phyloP scores from a whole-genome alignment of 495 filamentous ascomycete genomes.

The Corynascus novoguineensis region DNA sequence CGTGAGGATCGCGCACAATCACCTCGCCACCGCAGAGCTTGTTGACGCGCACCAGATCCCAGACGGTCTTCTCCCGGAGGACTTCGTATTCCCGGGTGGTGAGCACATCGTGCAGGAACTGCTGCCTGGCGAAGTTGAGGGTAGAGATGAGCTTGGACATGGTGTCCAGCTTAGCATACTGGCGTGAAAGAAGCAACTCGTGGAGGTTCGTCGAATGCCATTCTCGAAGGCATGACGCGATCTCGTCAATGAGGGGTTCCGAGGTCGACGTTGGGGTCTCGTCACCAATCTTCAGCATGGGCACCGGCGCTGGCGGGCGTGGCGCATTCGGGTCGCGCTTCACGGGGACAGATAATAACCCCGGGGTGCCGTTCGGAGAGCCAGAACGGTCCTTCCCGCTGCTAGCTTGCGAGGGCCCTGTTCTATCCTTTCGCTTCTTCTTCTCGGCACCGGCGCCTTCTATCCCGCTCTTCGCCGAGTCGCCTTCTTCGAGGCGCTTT shows the following conservation, averaged over 20 bases:
- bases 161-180: conserved; percentile 75
- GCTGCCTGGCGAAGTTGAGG: conserved; percentile 75
- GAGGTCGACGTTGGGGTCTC: conserved; percentile 83
- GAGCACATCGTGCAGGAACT: conserved; percentile 88
- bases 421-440: conserved; percentile 29
- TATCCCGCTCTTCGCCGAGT: conserved; percentile 45
- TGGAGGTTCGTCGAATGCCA: conserved; percentile 98
- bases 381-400: conserved; percentile 21
- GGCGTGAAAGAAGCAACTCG: conserved; percentile 75
- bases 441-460: conserved; percentile 20
- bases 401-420: conserved; percentile 8
- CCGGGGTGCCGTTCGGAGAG: conserved; percentile 29
- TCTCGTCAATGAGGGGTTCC: conserved; percentile 94
- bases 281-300: conserved; percentile 95
- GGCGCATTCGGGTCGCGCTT: conserved; percentile 55
- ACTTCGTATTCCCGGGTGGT: conserved; percentile 72
- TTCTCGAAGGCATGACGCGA: conserved; percentile 90
- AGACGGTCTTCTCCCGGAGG: conserved; percentile 80
- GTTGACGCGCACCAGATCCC: conserved; percentile 90
- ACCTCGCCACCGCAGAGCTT: conserved; percentile 87
- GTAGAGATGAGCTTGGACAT: conserved; percentile 72
- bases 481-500: conserved; percentile 25
- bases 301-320: conserved; percentile 85
- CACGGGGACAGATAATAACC: conserved; percentile 32
- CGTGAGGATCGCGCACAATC: conserved; percentile 82